Conservation (phyloP, 108 stramenopile genomes). For the Nannochloropsis oceanica region DNA sequence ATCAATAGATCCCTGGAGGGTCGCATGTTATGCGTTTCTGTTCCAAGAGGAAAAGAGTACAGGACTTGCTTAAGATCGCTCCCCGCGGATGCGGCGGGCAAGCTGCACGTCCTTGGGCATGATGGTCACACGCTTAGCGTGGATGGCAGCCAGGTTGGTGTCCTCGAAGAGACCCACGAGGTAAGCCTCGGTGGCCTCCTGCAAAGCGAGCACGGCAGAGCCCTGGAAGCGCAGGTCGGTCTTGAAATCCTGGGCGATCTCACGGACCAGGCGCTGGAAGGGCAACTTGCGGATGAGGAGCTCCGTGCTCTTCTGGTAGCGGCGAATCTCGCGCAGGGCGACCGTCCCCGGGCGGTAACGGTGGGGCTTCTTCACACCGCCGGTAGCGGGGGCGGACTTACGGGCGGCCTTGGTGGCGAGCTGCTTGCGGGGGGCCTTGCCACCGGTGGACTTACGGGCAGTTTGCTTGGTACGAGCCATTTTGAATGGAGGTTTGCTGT, state of each 20-base stretch:
- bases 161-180: constrained; percentile 71
- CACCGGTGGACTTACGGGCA: constrained; percentile 91
- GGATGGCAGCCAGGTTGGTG: constrained; percentile 83
- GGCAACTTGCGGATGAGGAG: constrained; percentile 81
- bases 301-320: constrained; percentile 75
- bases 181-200: constrained; percentile 71
- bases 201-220: constrained; percentile 79
- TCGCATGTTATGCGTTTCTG: not conserved
- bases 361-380: constrained; percentile 49
- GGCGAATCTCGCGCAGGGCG: constrained; percentile 79
- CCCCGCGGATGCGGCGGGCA: constrained; percentile 29
- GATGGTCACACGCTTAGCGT: constrained; percentile 89
- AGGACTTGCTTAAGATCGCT: not conserved
- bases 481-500: not conserved
- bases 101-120: constrained; percentile 93
- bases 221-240: constrained; percentile 72
- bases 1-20: not conserved
- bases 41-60: not conserved
- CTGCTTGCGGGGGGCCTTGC: constrained; percentile 61
- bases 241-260: constrained; percentile 33
- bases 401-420: constrained; percentile 76
- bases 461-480: constrained; percentile 98
- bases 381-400: constrained; percentile 41
- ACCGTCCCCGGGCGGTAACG: constrained; percentile 63
- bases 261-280: constrained; percentile 79